Evolutionary conservation across 108 stramenopile genomes (phyloP).

Genomic region (Hondaea fermentalgiana): DNA sequence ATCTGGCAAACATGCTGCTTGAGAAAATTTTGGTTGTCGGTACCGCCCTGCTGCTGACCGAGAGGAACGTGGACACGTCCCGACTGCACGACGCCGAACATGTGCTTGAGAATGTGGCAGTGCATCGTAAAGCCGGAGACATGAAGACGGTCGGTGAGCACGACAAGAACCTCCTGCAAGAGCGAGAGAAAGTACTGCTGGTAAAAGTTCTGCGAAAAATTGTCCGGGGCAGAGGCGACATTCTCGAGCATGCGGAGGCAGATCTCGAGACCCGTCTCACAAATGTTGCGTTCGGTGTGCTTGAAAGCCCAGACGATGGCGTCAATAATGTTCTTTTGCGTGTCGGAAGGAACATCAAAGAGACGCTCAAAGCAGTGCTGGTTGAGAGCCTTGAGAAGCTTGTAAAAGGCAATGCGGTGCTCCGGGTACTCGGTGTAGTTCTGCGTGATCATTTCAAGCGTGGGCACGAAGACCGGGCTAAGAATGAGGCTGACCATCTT

Average conservation of each 20-base stretch:
- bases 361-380: slow-evolving; percentile 85
- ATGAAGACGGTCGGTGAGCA: slow-evolving; percentile 96
- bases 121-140: slow-evolving; percentile 98
- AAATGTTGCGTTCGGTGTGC: slow-evolving; percentile 94
- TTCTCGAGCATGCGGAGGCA: slow-evolving; percentile 80
- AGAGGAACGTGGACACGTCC: slow-evolving; percentile 89
- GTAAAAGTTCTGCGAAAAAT: slow-evolving; percentile 86
- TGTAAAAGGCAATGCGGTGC: slow-evolving; percentile 90
- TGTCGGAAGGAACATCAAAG: slow-evolving; percentile 84
- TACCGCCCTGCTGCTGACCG: slow-evolving; percentile 64
- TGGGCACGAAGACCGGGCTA: slow-evolving; percentile 93
- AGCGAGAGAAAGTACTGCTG: slow-evolving; percentile 81
- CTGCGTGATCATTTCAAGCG: slow-evolving; percentile 92
- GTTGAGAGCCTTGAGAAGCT: slow-evolving; percentile 70
- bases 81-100: slow-evolving; percentile 87
- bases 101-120: slow-evolving; percentile 82
- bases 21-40: slow-evolving; percentile 75
- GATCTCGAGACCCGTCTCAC: slow-evolving; percentile 91
- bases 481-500: slow-evolving; percentile 86
- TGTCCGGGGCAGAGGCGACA: slow-evolving; percentile 74
- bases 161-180: slow-evolving; percentile 93
- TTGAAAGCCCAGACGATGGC: slow-evolving; percentile 98
- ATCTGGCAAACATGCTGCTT: slow-evolving; percentile 80
- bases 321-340: slow-evolving; percentile 95
- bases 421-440: slow-evolving; percentile 99